Conservation (phyloP, 495 filamentous ascomycete genomes). For the Penicillium psychrofluorescens region DNA sequence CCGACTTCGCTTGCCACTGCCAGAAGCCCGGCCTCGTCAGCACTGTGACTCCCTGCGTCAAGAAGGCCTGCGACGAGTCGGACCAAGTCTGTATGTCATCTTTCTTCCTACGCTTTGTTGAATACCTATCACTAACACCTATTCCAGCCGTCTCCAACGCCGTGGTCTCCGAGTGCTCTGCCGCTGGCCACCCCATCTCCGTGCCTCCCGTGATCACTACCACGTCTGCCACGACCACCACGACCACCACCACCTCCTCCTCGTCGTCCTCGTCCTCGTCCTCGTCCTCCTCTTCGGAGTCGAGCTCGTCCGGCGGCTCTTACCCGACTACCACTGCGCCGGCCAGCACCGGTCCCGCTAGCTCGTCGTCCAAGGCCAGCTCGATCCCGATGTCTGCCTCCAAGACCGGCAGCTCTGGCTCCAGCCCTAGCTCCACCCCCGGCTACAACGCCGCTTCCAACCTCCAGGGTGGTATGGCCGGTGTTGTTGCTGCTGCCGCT, state of each 20-base stretch:
- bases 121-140: not conserved
- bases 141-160: conserved; percentile 27
- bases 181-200: conserved; percentile 31
- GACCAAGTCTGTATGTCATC: conserved; percentile 30
- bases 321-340: not conserved
- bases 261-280: not conserved
- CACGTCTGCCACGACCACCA: not conserved
- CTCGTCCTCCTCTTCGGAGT: not conserved
- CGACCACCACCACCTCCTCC: not conserved
- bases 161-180: conserved; percentile 26
- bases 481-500: conserved; percentile 20
- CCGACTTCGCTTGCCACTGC: conserved; percentile 47
- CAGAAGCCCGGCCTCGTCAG: conserved; percentile 33
- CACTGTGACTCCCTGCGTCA: conserved; percentile 36
- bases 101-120: not conserved
- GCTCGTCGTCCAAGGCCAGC: conserved; percentile 2
- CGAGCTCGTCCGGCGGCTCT: not conserved
- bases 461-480: conserved; percentile 23
- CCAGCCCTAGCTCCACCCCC: conserved; percentile 3
- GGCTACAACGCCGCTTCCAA: conserved; percentile 16
- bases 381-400: conserved; percentile 6
- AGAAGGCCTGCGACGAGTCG: conserved; percentile 26
- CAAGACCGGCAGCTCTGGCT: conserved; percentile 2
- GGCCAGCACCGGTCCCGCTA: not conserved
- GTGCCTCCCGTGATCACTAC: conserved; percentile 25